Evolutionary conservation across 371 early-diverging fungal genomes (phyloP).

Genomic region (Lichtheimia hyalospora): DNA sequence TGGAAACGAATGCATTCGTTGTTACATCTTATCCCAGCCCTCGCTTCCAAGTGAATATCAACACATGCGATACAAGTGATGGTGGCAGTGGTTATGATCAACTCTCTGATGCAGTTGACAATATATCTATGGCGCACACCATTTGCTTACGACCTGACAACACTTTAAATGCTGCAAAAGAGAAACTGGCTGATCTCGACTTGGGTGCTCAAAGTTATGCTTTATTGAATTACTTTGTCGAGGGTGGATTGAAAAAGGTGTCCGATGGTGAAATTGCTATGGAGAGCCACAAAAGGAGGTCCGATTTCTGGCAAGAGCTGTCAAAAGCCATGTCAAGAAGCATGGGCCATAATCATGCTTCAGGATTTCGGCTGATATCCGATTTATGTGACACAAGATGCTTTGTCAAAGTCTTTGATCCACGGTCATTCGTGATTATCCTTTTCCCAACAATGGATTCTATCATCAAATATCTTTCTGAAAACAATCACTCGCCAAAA

Average conservation of each 20-base stretch:
- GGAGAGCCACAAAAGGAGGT: slow-evolving; percentile 46
- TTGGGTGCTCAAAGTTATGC: slow-evolving; percentile 27
- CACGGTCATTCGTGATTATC: slow-evolving; percentile 63
- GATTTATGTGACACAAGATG: slow-evolving; percentile 56
- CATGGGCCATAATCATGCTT: slow-evolving; percentile 15
- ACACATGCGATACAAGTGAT: too few relatives aligned
- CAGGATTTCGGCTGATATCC: slow-evolving; percentile 22
- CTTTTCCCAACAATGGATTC: slow-evolving; percentile 59
- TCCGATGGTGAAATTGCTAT: slow-evolving; percentile 61
- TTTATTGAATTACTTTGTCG: slow-evolving; percentile 46
- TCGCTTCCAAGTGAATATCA: slow-evolving; percentile 14
- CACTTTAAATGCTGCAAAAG: slow-evolving; percentile 25
- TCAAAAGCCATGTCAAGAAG: slow-evolving; percentile 23
- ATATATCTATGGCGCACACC: neutral
- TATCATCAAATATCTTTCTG: slow-evolving; percentile 38
- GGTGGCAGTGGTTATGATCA: too few relatives aligned
- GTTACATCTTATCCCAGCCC: slow-evolving; percentile 49
- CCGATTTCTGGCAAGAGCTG: slow-evolving; percentile 40
- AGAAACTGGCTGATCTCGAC: slow-evolving; percentile 21
- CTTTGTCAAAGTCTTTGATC: slow-evolving; percentile 68
- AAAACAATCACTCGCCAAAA: neutral
- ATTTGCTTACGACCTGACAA: slow-evolving; percentile 29
- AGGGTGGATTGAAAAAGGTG: slow-evolving; percentile 44
- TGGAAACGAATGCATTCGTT: slow-evolving; percentile 44
- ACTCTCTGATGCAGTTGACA: too few relatives aligned